Evolutionary conservation across 176 grass and related monocot species (phyloP).

Genomic region (maize (Zea mays)): DNA sequence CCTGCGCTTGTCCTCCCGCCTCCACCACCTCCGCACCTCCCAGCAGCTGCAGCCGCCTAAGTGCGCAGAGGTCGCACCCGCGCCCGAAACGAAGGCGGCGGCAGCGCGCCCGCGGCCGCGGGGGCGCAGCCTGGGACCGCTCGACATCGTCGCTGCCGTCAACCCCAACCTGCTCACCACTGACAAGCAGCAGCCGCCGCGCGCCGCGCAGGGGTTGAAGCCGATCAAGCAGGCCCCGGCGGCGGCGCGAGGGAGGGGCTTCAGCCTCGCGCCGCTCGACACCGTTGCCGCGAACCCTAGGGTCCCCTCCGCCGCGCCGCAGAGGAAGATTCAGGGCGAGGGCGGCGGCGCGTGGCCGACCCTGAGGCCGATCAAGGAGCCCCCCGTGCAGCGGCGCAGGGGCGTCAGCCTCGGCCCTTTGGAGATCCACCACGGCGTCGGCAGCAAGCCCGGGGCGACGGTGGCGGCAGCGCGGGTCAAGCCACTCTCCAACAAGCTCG

Average conservation of each 20-base stretch:
- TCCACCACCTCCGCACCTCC: slow-evolving; percentile 49
- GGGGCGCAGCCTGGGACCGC: slow-evolving; percentile 28
- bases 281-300: slow-evolving; percentile 47
- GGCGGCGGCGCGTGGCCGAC: not conserved
- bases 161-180: not conserved
- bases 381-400: slow-evolving; percentile 48
- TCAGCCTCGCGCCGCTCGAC: slow-evolving; percentile 69
- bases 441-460: not conserved
- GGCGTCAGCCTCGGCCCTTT: slow-evolving; percentile 72
- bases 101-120: not conserved
- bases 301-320: slow-evolving; percentile 17
- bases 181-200: slow-evolving; percentile 4
- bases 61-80: not conserved
- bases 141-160: not conserved
- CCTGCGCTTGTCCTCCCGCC: slow-evolving; percentile 50
- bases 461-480: slow-evolving; percentile 12
- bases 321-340: not conserved
- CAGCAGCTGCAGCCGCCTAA: not conserved
- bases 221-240: slow-evolving; percentile 7
- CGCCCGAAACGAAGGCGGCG: not conserved
- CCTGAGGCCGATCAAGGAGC: slow-evolving; percentile 54
- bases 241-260: slow-evolving; percentile 39
- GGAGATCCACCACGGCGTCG: slow-evolving; percentile 64
- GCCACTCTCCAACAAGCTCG: slow-evolving; percentile 35
- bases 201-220: slow-evolving; percentile 2